These are phyloP conservation scores for Aspergillus aculeatus DNA, from an alignment of 2,329 filamentous ascomycete genomes.

Conservation along the genomic window DNA sequence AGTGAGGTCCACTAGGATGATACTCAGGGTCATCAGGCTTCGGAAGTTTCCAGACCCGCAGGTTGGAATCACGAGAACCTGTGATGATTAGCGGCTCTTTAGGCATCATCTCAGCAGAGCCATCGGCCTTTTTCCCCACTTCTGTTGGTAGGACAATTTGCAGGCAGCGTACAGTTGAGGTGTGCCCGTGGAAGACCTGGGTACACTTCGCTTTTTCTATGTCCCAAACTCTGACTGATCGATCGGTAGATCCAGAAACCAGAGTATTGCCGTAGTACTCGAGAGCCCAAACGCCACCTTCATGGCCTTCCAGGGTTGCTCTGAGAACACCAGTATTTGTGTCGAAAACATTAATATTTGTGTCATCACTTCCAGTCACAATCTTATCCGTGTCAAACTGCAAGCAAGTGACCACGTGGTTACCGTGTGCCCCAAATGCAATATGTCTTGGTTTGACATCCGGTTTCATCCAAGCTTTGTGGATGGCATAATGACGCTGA, in stretches of 20 bases:
- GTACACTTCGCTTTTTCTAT: conserved; percentile 90
- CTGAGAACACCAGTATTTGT: conserved; percentile 87
- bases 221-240: conserved; percentile 99
- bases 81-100: conserved; percentile 96
- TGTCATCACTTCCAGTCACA: conserved; percentile 94
- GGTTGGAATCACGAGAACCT: conserved; percentile 88
- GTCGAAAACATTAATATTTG: conserved; percentile 96
- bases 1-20: conserved; percentile 74
- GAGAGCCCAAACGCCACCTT: conserved; percentile 95
- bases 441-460: conserved; percentile 85
- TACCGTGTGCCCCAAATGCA: conserved; percentile 92
- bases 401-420: conserved; percentile 94
- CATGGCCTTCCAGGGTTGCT: conserved; percentile 84
- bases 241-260: conserved; percentile 93
- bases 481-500: conserved; percentile 85
- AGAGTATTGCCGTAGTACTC: conserved; percentile 94
- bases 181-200: conserved; percentile 96
- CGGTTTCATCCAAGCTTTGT: conserved; percentile 83
- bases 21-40: conserved; percentile 73
- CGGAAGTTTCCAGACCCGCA: conserved; percentile 92
- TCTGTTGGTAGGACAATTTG: conserved; percentile 89
- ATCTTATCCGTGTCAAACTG: conserved; percentile 99
- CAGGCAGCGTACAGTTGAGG: conserved; percentile 91
- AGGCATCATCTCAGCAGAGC: conserved; percentile 80
- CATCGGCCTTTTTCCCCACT: conserved; percentile 68